Evolutionary conservation across 2,329 filamentous ascomycete genomes (phyloP), one percentile per base, ranked within the genome.

Genomic region (Pseudocercospora crystallina): DNA sequence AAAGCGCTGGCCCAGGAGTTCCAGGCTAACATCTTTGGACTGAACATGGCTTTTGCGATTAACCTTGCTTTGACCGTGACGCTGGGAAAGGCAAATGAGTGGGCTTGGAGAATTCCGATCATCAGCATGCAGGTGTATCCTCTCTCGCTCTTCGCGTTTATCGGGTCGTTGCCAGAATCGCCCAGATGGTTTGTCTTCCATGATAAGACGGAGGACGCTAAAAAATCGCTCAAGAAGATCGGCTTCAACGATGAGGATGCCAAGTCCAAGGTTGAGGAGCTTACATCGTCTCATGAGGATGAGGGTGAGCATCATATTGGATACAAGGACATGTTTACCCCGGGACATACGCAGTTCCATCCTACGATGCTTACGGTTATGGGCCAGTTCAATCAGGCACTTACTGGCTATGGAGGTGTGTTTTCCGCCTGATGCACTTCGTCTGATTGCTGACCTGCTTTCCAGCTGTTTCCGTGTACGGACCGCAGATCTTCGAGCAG

Each of bases 21-120:
- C 59, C 81, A 84, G 62, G 78, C 76, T 64, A 85, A 85, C 57
- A 84, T 85, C 55, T 80, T 83, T 49, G 80, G 82, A 0, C 65
- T 85, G 2, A 73, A 83, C 51, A 76, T 82, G 75, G 81, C 81
- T 0, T 84, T 83, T 62, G 76, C 71, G 0, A 77, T 84, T 64
- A 85, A 84, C 57, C 68, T 84, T 1, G 72, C 68, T 1, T 73
- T 81, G 2, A 84, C 81, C 0, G 65, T 76, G 5, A 62, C 65
- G 1, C 70, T 84, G 3, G 80, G 81, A 2, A 83, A 83, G 57
- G 62, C 69, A 7, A 79, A 71, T 57, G 73, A 84, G 60, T 84
- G 81, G 81, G 81, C 81, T 0, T 85, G 81, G 82, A 71, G 82
- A 20, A 72, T 77, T 2, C 82, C 81, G 0, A 84, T 85, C 56